Conservation (phyloP, 306 rosid species). For the Astragalus membranaceus region DNA sequence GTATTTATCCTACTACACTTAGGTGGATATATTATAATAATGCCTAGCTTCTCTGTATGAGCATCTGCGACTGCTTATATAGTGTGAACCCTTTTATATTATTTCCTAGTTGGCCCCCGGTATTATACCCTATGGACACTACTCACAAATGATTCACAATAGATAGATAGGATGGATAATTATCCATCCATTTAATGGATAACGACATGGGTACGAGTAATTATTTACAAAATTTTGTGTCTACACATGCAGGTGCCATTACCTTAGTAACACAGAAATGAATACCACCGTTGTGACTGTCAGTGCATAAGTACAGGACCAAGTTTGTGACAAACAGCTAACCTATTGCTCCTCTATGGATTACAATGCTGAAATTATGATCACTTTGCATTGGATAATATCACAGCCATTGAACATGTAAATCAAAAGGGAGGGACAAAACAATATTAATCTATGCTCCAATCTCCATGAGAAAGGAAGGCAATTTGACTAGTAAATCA, state of each 20-base stretch:
- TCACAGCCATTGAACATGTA: conserved; percentile 1
- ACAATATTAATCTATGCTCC: neutral
- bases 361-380: neutral
- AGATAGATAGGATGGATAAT: no score
- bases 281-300: no score
- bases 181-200: no score
- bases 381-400: neutral
- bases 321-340: no score
- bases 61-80: neutral
- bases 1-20: neutral
- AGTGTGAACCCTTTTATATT: neutral
- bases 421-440: neutral
- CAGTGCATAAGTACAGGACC: no score
- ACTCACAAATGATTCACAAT: no score
- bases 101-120: neutral
- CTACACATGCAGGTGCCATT: no score
- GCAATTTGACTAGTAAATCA: conserved; percentile 28
- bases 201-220: no score
- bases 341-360: neutral
- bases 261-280: no score
- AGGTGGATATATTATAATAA: neutral
- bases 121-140: no score
- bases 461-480: conserved; percentile 6
- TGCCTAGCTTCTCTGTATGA: neutral
- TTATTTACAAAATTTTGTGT: no score